phyloP scores from a whole-genome alignment of 139 green algal species.

The Picochlorum sp. region DNA sequence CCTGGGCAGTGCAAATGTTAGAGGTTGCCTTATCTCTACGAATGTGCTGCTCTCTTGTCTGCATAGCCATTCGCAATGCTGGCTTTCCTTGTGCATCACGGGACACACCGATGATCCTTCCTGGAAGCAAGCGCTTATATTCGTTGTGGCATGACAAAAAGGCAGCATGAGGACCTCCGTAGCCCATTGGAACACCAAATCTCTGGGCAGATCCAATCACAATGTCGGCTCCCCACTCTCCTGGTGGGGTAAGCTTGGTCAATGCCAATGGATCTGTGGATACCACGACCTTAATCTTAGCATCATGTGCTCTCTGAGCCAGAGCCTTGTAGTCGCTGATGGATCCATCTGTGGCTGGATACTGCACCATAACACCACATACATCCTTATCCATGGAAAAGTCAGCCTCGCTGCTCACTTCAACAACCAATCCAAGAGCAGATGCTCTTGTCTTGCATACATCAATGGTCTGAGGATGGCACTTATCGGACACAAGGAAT shows the following conservation, averaged over 20 bases:
- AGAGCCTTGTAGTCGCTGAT: constrained; percentile 77
- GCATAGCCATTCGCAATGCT: constrained; percentile 97
- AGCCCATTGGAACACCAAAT: constrained; percentile 97
- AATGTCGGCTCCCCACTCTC: constrained; percentile 97
- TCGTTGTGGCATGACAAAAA: constrained; percentile 92
- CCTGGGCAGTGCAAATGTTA: constrained; percentile 99
- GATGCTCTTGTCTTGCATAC: constrained; percentile 88
- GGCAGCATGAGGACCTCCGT: constrained; percentile 94
- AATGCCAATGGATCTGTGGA: constrained; percentile 96
- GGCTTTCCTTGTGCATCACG: constrained; percentile 79
- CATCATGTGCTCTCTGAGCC: constrained; percentile 45
- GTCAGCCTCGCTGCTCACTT: constrained; percentile 56
- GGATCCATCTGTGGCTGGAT: constrained; percentile 90
- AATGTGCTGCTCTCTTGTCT: constrained; percentile 99
- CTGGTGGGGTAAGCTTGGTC: constrained; percentile 84
- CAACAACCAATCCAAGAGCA: constrained; percentile 86
- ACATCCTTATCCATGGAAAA: constrained; percentile 76
- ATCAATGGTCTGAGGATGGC: constrained; percentile 98
- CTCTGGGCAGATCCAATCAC: constrained; percentile 91
- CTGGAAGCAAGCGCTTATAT: constrained; percentile 90
- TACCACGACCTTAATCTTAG: constrained; percentile 69
- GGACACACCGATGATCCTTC: constrained; percentile 92
- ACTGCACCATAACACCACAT: constrained; percentile 92
- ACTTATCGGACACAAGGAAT: constrained; percentile 90
- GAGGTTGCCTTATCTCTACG: constrained; percentile 98